Evolutionary conservation across 192 early-diverging fungal genomes (phyloP), one percentile per base, ranked within the genome.

Genomic region (Entomortierella parvispora): DNA sequence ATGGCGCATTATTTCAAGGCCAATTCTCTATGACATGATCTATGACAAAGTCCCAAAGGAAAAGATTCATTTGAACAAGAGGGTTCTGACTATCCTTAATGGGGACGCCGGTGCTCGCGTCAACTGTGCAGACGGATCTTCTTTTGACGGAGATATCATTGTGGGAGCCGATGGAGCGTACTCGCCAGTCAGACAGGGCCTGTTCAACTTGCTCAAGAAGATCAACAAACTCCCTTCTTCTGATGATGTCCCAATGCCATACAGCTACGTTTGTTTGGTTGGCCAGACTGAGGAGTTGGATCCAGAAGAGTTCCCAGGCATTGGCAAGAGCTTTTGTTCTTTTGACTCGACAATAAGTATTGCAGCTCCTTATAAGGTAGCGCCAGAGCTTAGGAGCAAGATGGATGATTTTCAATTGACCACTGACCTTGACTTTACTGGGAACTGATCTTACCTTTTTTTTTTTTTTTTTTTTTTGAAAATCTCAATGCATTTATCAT

Each of bases 121-220:
- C 4, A 33, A 34, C 31, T 48, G 33, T 10, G 28, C 43, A 12
- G 58, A 69, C 26, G 50, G 50, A 6, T 26, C 32, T 15, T 37
- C 23, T 15, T 69, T 45, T 26, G 23, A 59, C 40, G 68, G 58
- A 6, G 68, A 69, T 22, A 61, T 69, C 18, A 40, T 69, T 1
- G 37, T 69, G 28, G 68, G 68, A 52, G 68, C 68, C 23, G 68
- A 69, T 28, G 68, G 68, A 18, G 68, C 56, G 9, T 69, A 59
- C 48, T 48, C 42, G 20, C 26, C 26, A 11, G 58, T 69, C n/a
- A 57, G 68, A 11, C 68, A 72, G 57, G 4, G 34, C 9, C 17
- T 58, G 56, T 58, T 40, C 34, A 34, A 58, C 33, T 17, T 29
- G 10, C 8, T 54, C 17, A 54, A 54, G 29, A 17, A 17, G 14